Base-by-base conservation (phyloP, 768 basidiomycete species). In the Rhodotorula taiwanensis region DNA sequence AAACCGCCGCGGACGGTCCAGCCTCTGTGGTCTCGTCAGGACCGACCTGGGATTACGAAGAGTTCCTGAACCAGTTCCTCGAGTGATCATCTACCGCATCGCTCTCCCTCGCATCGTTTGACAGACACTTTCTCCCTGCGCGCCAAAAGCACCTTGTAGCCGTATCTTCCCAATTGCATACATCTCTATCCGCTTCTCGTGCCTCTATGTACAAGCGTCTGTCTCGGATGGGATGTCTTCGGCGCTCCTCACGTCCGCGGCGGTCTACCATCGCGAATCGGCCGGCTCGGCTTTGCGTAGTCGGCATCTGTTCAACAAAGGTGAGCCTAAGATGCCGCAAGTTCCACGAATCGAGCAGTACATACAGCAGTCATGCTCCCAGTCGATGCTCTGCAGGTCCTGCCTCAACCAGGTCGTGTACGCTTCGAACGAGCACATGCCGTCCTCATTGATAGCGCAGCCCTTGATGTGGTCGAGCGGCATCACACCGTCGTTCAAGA, bases 401-500 rank as follows among this genome's bases (percentile, higher is more conserved):
- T 82, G 79, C 76, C 82, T 80, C 80, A 88, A 83, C 7, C 84
- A 84, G 5, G 74, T 78, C 16, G 91, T 81, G 74, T 92, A 93
- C 4, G 81, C 80, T 25, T 81, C 80, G 5, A 93, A 76, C 4
- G 84, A 80, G 67, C 91, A 95, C 77, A 89, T 79, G 13, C 91
- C 91, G 57, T 88, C 82, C 58, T 81, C 80, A 74, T 88, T 82
- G 60, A 80, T 74, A 0, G 82, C 83, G 70, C 90, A 94, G 10
- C 86, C 88, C 20, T 79, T 79, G 66, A 93, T 81, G 15, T 86
- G 83, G 0, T 84, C 87, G 27, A 93, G 80, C 8, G 91, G 90
- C 0, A 83, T 84, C 3, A 88, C 85, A 0, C 84, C 91, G 71
- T 95, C 91, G 76, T 94, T 93, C 74, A 93, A 81, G 66, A 93